Base-by-base conservation (phyloP, 345 rosid genomes). In the Populus euphratica region DNA sequence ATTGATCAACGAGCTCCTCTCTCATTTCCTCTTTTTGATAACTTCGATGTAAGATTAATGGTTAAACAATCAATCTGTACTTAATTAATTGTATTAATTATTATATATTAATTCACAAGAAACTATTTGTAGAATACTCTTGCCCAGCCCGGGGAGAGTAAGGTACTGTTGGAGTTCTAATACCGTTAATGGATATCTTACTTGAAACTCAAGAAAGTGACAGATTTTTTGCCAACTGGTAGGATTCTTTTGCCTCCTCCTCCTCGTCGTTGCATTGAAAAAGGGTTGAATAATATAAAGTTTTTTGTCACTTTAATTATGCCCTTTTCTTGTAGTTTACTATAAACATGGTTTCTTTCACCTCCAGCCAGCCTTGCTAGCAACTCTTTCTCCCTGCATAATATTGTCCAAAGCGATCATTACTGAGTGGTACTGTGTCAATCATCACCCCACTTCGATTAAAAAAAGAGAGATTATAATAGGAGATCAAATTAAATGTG, bases 161-260 rank as follows among this genome's bases (percentile, higher is more conserved):
- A 59, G 82, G 73, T 1, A 27, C 29, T 4, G 52, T 27, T 61
- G 85, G 85, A 75, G 81, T 12, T 52, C 17, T 54, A 33, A 75
- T 66, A 35, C 76, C 39, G 36, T 61, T 61, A 20, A 17, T 29
- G 54, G 66, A 17, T 54, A 67, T 73, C 56, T 76, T 81, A 27
- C 76, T 83, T 80, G 61, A 3, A 41, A 62, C 76, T 68, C 36
- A 71, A 74, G 84, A 81, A 33, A 4, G 36, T 33, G 36, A 33
- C 36, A 33, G 36, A 33, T 4, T 33, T 33, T 73, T 17, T 69
- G 68, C 64, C 85, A 77, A 50, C 80, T 75, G 70, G 52, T 29
- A 6, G 4, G 82, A 78, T 82, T 80, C 86, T 71, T 41, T 70
- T 78, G 35, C 83, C 63, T 76, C 72, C 61, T 69, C 3, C 27